A percentile compares a stretch with the other conserved stretches of the same genome.
These are phyloP conservation scores for Arabis hirsuta DNA, from an alignment of 345 rosid species.

Conservation along the genomic window DNA sequence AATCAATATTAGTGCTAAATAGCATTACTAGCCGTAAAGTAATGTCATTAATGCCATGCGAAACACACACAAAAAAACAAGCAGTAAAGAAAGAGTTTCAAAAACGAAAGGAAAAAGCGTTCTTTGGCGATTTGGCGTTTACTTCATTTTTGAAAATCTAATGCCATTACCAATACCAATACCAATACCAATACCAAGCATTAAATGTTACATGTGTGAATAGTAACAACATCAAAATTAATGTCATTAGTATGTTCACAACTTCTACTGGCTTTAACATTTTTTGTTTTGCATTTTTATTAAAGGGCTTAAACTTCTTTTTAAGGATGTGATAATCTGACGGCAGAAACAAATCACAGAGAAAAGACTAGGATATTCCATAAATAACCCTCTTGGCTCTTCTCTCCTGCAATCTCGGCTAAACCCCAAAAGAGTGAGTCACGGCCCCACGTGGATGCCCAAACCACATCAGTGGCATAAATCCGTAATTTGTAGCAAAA, in stretches of 20 bases:
- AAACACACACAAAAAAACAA: too few relatives aligned
- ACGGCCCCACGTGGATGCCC: conserved; percentile 45
- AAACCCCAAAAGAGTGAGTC: conserved; percentile 45
- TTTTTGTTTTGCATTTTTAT: too few relatives aligned
- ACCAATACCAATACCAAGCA: neutral
- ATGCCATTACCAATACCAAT: neutral
- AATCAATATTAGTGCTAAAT: neutral
- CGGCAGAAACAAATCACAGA: conserved; percentile 8
- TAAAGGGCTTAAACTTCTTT: neutral
- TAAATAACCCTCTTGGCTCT: conserved; percentile 1
- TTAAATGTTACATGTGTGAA: neutral
- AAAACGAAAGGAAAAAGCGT: neutral
- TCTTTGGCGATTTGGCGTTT: conserved; percentile 5
- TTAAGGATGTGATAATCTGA: conserved; percentile 25
- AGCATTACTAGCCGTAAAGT: neutral
- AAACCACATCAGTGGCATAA: conserved; percentile 40
- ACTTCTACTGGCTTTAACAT: too few relatives aligned
- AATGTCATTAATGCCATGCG: neutral
- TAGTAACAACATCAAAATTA: neutral
- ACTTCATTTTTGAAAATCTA: neutral
- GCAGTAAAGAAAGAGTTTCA: neutral
- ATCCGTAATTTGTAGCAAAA: conserved; percentile 30
- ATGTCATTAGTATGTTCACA: neutral
- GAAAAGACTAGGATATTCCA: neutral
- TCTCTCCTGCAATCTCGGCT: conserved; percentile 1